Base-by-base conservation (phyloP, 345 rosid species). In the Carallia brachiata region DNA sequence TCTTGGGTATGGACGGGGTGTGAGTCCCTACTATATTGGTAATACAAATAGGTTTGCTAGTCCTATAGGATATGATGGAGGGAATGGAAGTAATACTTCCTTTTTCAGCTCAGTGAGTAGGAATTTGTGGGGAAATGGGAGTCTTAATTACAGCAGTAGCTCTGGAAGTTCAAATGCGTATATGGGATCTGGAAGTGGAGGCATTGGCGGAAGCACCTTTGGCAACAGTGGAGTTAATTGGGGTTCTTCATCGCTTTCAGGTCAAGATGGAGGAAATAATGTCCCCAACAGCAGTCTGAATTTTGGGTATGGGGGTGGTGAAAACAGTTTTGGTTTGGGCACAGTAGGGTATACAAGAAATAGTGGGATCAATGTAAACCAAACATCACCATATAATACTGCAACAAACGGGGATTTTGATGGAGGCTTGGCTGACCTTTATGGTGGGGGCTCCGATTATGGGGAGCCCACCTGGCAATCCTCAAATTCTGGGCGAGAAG, bases 81-180 rank as follows among this genome's bases (percentile, higher is more conserved):
- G 96, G 57, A 84, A 79, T 74, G 89, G 89, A 66, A 88, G 92
- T 55, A 89, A 75, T 73, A 66, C 82, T 72, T 89, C 96, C 32
- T 85, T 89, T 73, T 89, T 87, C 82, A 89, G 95, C 79, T 84
- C 91, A 3, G 82, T 68, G 36, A 79, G 85, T 27, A 78, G 88
- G 69, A 89, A 89, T 61, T 64, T 89, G 80, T 89, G 89, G 96
- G 92, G 90, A 66, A 83, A 79, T 73, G 92, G 95, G 52, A 87
- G 80, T 4, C 84, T 83, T 36, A 81, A 80, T 71, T 78, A 78
- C 69, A 82, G 70, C 71, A 68, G 81, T 55, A 81, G 67, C 76
- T 66, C 84, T 71, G 55, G 80, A 53, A 78, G 75, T 73, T 81
- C 88, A 56, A 78, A 36, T 75, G 77, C 84, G 60, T 84, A 80